These are phyloP conservation scores for Wilcoxina mikolae DNA, from an alignment of 495 filamentous ascomycete species.

Conservation along the genomic window DNA sequence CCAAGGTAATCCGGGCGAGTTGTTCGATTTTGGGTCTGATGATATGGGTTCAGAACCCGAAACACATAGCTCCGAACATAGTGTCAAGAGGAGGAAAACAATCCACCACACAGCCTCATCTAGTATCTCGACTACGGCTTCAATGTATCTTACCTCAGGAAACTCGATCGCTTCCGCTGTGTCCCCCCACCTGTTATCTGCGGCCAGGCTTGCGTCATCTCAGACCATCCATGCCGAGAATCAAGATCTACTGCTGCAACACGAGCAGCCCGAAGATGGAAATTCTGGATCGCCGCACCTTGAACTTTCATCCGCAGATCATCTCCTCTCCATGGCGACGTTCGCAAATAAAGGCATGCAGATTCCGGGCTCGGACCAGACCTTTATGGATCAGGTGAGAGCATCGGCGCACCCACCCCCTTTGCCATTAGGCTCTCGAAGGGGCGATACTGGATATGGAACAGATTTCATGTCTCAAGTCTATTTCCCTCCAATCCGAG, in stretches of 20 bases:
- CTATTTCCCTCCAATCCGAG: conserved; percentile 1
- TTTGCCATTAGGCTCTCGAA: too few relatives aligned
- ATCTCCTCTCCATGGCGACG: conserved; percentile 25
- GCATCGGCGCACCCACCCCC: too few relatives aligned
- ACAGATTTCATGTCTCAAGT: background rate
- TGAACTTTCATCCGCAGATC: conserved; percentile 19
- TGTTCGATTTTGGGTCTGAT: conserved; percentile 21
- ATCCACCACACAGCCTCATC: conserved; percentile 2
- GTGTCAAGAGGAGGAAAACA: conserved; percentile 22
- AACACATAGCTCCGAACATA: conserved; percentile 5
- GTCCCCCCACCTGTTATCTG: conserved; percentile 24
- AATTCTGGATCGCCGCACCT: background rate
- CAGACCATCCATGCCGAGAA: background rate
- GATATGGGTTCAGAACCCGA: conserved; percentile 13
- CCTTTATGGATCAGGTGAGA: background rate
- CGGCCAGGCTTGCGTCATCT: conserved; percentile 19
- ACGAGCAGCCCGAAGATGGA: too few relatives aligned
- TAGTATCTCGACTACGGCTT: background rate
- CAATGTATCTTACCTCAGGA: background rate
- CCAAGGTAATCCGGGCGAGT: conserved; percentile 15
- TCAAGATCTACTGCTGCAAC: background rate
- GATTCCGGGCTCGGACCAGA: background rate
- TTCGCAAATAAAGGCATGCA: conserved; percentile 4
- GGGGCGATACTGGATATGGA: background rate
- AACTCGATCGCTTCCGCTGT: conserved; percentile 1